A percentile compares a stretch with the other conserved stretches of the same genome.
phyloP scores from a whole-genome alignment of 495 filamentous ascomycete species.

The Podospora pseudocomata region DNA sequence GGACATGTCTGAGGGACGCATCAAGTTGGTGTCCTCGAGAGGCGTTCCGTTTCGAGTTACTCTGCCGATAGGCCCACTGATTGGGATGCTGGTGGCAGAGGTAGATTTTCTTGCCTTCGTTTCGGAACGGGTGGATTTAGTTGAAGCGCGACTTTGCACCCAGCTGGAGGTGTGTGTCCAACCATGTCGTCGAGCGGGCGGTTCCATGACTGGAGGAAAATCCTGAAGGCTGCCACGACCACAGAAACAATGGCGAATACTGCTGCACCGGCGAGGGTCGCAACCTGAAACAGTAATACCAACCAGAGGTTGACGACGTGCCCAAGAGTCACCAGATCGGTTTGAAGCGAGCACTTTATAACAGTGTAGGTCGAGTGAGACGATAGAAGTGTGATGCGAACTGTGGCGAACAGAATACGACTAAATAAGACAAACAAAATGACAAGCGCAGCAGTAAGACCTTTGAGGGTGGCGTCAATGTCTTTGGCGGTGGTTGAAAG shows the following conservation, averaged over 20 bases:
- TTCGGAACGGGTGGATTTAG: background rate
- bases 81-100: constrained; percentile 10
- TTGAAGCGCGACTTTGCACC: background rate
- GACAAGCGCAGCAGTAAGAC: background rate
- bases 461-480: background rate
- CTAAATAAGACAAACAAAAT: background rate
- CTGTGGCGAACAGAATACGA: background rate
- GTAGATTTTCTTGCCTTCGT: background rate
- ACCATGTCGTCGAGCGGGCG: background rate
- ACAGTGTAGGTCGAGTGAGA: background rate
- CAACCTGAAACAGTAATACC: constrained; percentile 5
- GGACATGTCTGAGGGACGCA: background rate
- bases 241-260: background rate
- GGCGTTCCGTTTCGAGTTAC: constrained; percentile 18
- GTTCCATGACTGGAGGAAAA: constrained; percentile 6
- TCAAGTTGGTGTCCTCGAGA: background rate
- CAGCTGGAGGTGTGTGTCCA: background rate
- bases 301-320: constrained; percentile 6
- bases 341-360: background rate
- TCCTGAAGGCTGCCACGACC: background rate
- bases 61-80: constrained; percentile 17
- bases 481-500: background rate
- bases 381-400: background rate
- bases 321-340: constrained; percentile 6
- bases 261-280: background rate